Conservation (phyloP, 805 yeast species). For the Wickerhamomyces strasburgensis region DNA sequence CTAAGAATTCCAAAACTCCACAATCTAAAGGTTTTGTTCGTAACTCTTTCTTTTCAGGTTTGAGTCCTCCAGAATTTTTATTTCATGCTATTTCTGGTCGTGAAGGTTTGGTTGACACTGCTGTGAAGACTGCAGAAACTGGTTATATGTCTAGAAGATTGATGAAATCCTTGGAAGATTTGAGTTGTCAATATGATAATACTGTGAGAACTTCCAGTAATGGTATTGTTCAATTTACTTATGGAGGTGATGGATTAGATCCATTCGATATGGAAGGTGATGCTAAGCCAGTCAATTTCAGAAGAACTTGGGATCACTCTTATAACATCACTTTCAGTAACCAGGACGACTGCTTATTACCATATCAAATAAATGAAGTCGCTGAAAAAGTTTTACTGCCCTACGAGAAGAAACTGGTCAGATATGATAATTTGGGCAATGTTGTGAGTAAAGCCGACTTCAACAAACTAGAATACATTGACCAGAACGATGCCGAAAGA, state of each 20-base stretch:
- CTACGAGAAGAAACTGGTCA: constrained; percentile 49
- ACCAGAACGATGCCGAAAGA: constrained; percentile 84
- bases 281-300: constrained; percentile 91
- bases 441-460: constrained; percentile 38
- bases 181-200: constrained; percentile 87
- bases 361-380: constrained; percentile 58
- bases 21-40: constrained; percentile 97
- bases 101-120: constrained; percentile 99
- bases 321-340: constrained; percentile 62
- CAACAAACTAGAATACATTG: constrained; percentile 60
- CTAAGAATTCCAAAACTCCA: constrained; percentile 93
- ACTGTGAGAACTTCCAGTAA: constrained; percentile 94
- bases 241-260: constrained; percentile 98
- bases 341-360: constrained; percentile 52
- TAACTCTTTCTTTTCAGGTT: constrained; percentile 90
- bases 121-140: constrained; percentile 98
- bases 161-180: constrained; percentile 96
- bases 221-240: constrained; percentile 95
- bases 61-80: constrained; percentile 93
- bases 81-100: constrained; percentile 99
- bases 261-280: constrained; percentile 99
- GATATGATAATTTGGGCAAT: constrained; percentile 72
- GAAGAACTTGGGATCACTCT: constrained; percentile 93
- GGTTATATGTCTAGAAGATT: constrained; percentile 98
- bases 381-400: constrained; percentile 57